Evolutionary conservation across 768 basidiomycete genomes (phyloP), one percentile per base, ranked within the genome.

Genomic region (Lactarius psammicola): DNA sequence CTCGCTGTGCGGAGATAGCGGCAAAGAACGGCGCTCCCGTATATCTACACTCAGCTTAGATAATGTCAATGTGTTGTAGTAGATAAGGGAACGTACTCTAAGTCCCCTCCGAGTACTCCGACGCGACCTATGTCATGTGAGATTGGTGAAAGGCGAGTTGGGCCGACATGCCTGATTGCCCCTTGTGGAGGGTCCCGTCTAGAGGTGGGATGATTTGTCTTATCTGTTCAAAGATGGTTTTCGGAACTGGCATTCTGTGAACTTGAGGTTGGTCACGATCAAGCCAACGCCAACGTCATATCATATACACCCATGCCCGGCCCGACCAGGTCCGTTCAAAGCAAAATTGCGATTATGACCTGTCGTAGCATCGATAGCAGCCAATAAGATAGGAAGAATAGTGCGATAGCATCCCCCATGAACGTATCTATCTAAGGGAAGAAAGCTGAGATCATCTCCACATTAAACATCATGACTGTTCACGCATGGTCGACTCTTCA

Each of bases 11-110:
- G 3, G 95, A 88, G 71, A 97, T 93, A 40, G 94, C 87, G 4
- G 95, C 91, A 74, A 98, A 98, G 82, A 87, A 99, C 0, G 97
- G 97, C 23, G 97, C 97, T 18, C 97, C 97, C 0, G 95, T 92
- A 76, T 98, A 98, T 75, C 96, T 97, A 53, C 18, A 53, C 51
- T 31, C 56, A 36, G 40, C 63, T 55, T 44, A 40, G 36, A 64
- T n/a, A n/a, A n/a, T 33, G 20, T 28, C 30, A n/a, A n/a, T 1
- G 18, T 54, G 40, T 26, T 18, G 10, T 30, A 51, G 31, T 60
- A 34, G 13, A 20, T 49, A 62, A 18, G n/a, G 42, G 56, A 28
- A 74, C 91, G 77, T 71, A 97, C 95, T 98, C 96, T 69, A 89
- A 79, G 42, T 94, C 94, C 34, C 96, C 96, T 66, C 96, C 96